Conservation (phyloP, 192 early-diverging fungal species). For the Backusella macrospora region DNA sequence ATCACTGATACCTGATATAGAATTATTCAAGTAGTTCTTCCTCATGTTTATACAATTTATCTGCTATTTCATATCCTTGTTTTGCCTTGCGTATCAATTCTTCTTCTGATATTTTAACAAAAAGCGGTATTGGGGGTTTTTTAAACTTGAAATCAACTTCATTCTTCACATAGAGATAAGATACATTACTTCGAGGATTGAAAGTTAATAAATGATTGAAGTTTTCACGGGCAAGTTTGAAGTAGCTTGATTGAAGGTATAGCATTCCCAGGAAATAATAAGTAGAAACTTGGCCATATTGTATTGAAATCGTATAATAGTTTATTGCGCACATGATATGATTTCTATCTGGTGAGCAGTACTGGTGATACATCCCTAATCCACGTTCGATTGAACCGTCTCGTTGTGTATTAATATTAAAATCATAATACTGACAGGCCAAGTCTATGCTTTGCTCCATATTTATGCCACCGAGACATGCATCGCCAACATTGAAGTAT, state of each 20-base stretch:
- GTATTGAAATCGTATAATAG: not conserved
- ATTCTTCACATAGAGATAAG: not conserved
- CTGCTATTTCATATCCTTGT: not conserved
- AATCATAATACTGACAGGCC: not conserved
- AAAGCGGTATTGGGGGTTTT: not conserved
- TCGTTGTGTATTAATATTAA: not conserved
- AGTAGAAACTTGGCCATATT: not conserved
- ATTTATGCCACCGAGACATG: slow-evolving; percentile 4
- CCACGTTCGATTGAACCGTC: not conserved
- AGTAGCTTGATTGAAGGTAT: not conserved
- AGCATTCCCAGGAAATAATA: not conserved
- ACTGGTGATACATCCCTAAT: not conserved
- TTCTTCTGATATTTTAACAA: not conserved
- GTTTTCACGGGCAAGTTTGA: not conserved
- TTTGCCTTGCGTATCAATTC: not conserved
- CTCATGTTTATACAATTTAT: not conserved
- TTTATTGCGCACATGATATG: not conserved
- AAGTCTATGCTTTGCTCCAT: not conserved
- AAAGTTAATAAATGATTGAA: not conserved
- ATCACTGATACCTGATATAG: too few relatives aligned
- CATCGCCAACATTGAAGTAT: slow-evolving; percentile 1
- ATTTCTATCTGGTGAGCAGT: not conserved
- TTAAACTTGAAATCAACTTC: not conserved
- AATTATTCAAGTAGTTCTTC: not conserved
- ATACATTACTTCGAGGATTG: not conserved